Conservation (phyloP, 1,284 basidiomycete species). For the Naganishia cerealis region DNA sequence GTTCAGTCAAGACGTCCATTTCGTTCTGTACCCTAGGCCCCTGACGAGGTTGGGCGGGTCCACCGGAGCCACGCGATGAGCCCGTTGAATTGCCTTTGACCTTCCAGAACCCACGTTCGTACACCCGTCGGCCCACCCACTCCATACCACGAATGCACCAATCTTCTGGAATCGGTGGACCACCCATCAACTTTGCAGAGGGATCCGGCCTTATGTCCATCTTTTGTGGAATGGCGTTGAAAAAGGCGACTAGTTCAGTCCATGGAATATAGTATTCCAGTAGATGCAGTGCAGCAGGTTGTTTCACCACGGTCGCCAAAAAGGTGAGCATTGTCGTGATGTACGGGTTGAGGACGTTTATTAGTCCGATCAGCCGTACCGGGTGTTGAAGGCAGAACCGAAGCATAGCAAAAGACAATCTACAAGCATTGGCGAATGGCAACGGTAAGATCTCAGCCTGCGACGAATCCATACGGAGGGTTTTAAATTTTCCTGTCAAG, state of each 20-base stretch:
- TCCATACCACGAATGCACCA: conserved; percentile 94
- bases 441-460: conserved; percentile 32
- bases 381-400: conserved; percentile 69
- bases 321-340: conserved; percentile 84
- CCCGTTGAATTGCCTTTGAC: conserved; percentile 39
- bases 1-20: conserved; percentile 72
- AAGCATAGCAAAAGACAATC: conserved; percentile 77
- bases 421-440: conserved; percentile 70
- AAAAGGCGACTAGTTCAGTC: conserved; percentile 69
- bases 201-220: conserved; percentile 63
- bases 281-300: conserved; percentile 62
- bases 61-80: conserved; percentile 49
- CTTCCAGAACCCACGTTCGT: conserved; percentile 86
- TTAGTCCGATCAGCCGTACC: conserved; percentile 60
- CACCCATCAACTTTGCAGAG: conserved; percentile 53
- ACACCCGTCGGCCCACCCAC: conserved; percentile 85
- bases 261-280: conserved; percentile 82
- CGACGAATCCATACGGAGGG: conserved; percentile 23
- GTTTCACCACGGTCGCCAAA: conserved; percentile 71
- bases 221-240: conserved; percentile 53
- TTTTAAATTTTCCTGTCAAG: conserved; percentile 26
- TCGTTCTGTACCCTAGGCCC: conserved; percentile 61
- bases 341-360: conserved; percentile 76
- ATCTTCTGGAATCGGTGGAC: conserved; percentile 79
- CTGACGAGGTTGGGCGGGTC: conserved; percentile 56